Conservation (phyloP, 179 eudicot genomes). For the Silene coronaria region DNA sequence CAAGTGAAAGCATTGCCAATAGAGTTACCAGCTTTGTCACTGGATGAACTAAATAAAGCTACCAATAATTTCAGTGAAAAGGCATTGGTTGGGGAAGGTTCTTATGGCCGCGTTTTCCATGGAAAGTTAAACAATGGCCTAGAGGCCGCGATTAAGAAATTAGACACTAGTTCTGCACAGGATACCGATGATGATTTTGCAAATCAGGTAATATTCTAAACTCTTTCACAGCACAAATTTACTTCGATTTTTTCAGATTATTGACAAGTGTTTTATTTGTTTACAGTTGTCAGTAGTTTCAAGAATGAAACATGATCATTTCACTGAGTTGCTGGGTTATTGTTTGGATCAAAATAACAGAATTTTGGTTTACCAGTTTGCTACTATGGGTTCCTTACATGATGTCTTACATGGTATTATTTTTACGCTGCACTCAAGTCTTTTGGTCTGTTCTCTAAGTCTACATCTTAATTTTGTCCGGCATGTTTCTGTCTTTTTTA, state of each 20-base stretch:
- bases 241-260: neutral
- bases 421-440: neutral
- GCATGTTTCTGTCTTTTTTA: neutral
- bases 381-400: constrained; percentile 74
- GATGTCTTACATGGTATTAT: constrained; percentile 71
- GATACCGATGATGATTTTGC: constrained; percentile 71
- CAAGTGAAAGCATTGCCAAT: constrained; percentile 58
- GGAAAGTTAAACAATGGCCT: constrained; percentile 44
- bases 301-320: constrained; percentile 73
- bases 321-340: constrained; percentile 65
- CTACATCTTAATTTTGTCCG: too few relatives aligned
- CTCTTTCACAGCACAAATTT: neutral
- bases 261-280: neutral
- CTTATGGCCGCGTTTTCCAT: constrained; percentile 73
- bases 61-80: constrained; percentile 62
- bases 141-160: constrained; percentile 63
- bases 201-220: constrained; percentile 46
- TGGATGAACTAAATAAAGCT: constrained; percentile 53
- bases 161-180: constrained; percentile 55
- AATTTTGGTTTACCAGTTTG: constrained; percentile 67
- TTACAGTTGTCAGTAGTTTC: constrained; percentile 71
- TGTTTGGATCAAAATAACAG: constrained; percentile 63
- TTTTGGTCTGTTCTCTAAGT: neutral
- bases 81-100: constrained; percentile 79
- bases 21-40: constrained; percentile 51